These are phyloP conservation scores for Pascua sp. DNA, from an alignment of 1,284 basidiomycete genomes.

Conservation along the genomic window DNA sequence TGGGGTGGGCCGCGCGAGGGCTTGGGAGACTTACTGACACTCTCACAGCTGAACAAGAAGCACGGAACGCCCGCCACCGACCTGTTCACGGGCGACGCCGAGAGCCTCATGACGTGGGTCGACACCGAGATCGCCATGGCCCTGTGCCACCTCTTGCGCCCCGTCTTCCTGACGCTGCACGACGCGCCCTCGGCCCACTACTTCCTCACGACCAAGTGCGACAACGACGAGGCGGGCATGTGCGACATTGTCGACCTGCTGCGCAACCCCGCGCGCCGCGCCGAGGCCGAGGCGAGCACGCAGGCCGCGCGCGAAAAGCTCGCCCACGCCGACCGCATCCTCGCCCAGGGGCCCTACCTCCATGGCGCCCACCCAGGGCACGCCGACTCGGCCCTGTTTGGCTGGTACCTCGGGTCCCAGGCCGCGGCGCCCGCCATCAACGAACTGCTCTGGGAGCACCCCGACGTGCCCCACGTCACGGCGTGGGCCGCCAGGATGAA, in stretches of 20 bases:
- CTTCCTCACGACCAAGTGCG: slow-evolving; percentile 25
- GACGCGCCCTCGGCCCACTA: slow-evolving; percentile 15
- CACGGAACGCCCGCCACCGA: slow-evolving; percentile 24
- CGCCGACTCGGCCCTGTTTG: slow-evolving; percentile 15
- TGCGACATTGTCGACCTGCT: background rate
- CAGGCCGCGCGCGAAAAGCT: too few species aligned
- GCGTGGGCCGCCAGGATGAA: background rate
- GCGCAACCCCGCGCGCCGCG: too few species aligned
- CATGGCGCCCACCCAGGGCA: slow-evolving; percentile 11
- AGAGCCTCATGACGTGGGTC: slow-evolving; percentile 27
- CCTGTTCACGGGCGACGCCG: slow-evolving; percentile 24
- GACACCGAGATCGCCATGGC: slow-evolving; percentile 23
- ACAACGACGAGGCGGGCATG: slow-evolving; percentile 6
- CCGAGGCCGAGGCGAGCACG: too few species aligned
- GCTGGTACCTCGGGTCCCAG: slow-evolving; percentile 13
- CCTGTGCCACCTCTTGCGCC: slow-evolving; percentile 18
- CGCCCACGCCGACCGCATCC: too few species aligned
- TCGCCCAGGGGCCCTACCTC: slow-evolving; percentile 12
- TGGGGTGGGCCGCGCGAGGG: too few species aligned
- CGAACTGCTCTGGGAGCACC: slow-evolving; percentile 7
- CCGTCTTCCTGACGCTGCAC: slow-evolving; percentile 8
- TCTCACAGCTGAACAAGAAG: slow-evolving; percentile 31
- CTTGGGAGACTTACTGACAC: too few species aligned
- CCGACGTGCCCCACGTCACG: slow-evolving; percentile 3
- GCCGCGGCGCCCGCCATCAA: too few species aligned